These are phyloP conservation scores for Naganishia vaughanmartiniae DNA, from an alignment of 768 basidiomycete genomes.

Conservation along the genomic window DNA sequence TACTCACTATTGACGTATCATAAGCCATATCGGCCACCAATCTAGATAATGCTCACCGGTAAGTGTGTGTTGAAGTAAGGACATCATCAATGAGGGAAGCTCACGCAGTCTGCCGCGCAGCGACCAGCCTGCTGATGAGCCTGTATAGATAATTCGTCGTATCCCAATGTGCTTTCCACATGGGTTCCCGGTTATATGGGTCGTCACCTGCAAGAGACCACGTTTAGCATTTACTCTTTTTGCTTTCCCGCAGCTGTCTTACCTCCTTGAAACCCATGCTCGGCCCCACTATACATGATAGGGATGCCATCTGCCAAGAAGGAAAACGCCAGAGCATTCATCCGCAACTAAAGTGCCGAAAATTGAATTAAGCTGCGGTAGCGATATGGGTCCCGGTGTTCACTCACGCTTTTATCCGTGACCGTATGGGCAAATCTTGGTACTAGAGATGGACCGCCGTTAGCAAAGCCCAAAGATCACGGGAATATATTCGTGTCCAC, in stretches of 20 bases:
- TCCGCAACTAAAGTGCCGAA: slow-evolving; percentile 35
- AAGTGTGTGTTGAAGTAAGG: neutral
- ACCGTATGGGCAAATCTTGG: slow-evolving; percentile 30
- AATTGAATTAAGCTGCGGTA: neutral
- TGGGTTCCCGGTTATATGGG: slow-evolving; percentile 50
- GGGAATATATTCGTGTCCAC: neutral
- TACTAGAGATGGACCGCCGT: neutral
- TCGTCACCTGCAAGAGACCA: slow-evolving; percentile 38
- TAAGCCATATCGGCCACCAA: neutral
- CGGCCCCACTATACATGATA: slow-evolving; percentile 44
- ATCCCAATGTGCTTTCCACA: slow-evolving; percentile 45
- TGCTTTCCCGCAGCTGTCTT: neutral
- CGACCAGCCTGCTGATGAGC: slow-evolving; percentile 42
- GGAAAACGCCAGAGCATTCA: slow-evolving; percentile 52
- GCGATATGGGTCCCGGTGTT: neutral
- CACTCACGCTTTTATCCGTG: slow-evolving; percentile 20
- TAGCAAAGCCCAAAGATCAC: too few species aligned
- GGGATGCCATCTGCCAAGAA: slow-evolving; percentile 53
- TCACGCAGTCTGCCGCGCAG: slow-evolving; percentile 36
- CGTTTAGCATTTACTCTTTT: neutral
- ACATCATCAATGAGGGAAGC: neutral
- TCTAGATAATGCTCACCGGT: neutral
- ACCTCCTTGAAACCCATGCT: slow-evolving; percentile 30
- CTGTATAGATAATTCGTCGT: slow-evolving; percentile 43
- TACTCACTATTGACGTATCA: slow-evolving; percentile 2